Base-by-base conservation (phyloP, 202 grass and related monocot genomes). In the Musa balbisiana region DNA sequence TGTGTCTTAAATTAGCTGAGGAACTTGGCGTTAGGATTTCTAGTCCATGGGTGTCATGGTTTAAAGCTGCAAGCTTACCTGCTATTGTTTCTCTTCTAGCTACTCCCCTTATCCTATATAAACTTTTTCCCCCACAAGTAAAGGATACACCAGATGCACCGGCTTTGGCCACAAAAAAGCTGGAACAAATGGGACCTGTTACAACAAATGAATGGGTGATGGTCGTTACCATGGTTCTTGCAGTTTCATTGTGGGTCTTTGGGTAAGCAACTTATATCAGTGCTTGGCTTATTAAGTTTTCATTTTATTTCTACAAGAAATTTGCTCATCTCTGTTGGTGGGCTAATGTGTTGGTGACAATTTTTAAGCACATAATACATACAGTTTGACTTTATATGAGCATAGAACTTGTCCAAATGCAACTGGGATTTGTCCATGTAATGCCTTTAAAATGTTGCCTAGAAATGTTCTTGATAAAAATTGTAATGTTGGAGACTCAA, bases 141-240 rank as follows among this genome's bases (percentile, higher is more conserved):
- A 99, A 94, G 69, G 91, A 99, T 22, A 94, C 95, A 15, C 95
- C 91, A 81, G 91, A 94, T 64, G 91, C 95, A 80, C 95, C 91
- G 68, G 85, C 83, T 73, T 82, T 92, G 63, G 95, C 95, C 69
- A 72, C 78, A 70, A 79, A 88, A 71, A 99, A 90, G 72, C 82
- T 99, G 10, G 81, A 95, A 82, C 79, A 79, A 80, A 88, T 95
- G 95, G 91, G 95, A 1, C 85, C 95, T 78, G 83, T 92, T 62
- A 99, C 89, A 63, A 94, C 83, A 82, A 99, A 88, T 49, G 91
- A 99, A 80, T 87, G 78, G 91, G 85, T 85, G 66, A 99, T 94
- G 95, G 87, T 99, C 80, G 83, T 81, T 73, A 99, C 95, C 67
- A 99, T 99, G 89, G 43, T 90, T 78, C 77, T 95, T 83, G 95